Evolutionary conservation across 805 yeast genomes (phyloP).

Genomic region (Teunomyces gatunensis): DNA sequence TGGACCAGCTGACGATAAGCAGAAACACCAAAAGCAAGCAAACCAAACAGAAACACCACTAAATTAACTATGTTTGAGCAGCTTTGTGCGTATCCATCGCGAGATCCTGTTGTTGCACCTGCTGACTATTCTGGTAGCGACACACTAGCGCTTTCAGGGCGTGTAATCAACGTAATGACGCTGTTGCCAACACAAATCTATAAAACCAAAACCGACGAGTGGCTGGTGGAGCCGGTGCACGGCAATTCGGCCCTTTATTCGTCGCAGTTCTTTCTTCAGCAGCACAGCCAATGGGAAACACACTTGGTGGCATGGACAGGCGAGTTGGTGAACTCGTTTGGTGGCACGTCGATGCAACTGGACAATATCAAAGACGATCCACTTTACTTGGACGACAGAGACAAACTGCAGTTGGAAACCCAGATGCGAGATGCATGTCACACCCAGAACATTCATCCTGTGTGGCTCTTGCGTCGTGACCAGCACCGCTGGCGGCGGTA

Average conservation of each 20-base stretch:
- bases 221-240: slow-evolving; percentile 63
- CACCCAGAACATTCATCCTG: slow-evolving; percentile 67
- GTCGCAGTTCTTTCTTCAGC: slow-evolving; percentile 60
- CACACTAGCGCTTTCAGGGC: slow-evolving; percentile 53
- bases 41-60: background rate
- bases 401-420: slow-evolving; percentile 49
- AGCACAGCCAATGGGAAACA: slow-evolving; percentile 79
- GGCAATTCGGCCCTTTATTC: slow-evolving; percentile 87
- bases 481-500: slow-evolving; percentile 84
- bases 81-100: slow-evolving; percentile 20
- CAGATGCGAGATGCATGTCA: slow-evolving; percentile 46
- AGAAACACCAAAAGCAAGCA: background rate
- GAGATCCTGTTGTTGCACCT: slow-evolving; percentile 24
- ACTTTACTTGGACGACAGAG: slow-evolving; percentile 53
- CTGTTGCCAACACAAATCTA: slow-evolving; percentile 62
- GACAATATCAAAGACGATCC: slow-evolving; percentile 54
- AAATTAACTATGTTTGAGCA: slow-evolving; percentile 8
- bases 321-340: slow-evolving; percentile 51
- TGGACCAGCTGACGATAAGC: background rate
- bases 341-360: slow-evolving; percentile 9
- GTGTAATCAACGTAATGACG: slow-evolving; percentile 67
- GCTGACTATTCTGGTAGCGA: slow-evolving; percentile 22
- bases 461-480: slow-evolving; percentile 80
- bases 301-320: slow-evolving; percentile 96
- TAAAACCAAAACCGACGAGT: slow-evolving; percentile 35